These are phyloP conservation scores for Adenanthera pavonina DNA, from an alignment of 306 rosid species.

Conservation along the genomic window DNA sequence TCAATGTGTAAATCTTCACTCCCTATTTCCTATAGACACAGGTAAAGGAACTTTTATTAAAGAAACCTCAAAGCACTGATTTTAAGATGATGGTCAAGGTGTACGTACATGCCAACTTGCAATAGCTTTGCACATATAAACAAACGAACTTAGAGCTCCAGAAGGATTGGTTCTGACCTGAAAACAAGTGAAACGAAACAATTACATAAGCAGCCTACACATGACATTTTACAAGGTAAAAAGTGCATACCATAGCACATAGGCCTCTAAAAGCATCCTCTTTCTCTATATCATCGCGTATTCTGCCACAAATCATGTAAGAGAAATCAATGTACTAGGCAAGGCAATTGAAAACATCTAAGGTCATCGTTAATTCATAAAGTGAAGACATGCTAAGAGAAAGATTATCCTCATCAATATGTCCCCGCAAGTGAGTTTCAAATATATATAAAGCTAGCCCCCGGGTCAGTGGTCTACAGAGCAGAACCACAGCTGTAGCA, in stretches of 20 bases:
- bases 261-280: conserved; percentile 99
- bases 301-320: conserved; percentile 62
- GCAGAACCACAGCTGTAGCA: neutral
- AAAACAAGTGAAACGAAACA: conserved; percentile 38
- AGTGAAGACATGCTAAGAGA: conserved; percentile 20
- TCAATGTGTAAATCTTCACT: conserved; percentile 88
- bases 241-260: conserved; percentile 83
- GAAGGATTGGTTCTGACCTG: conserved; percentile 97
- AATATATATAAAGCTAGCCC: neutral
- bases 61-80: conserved; percentile 27
- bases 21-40: conserved; percentile 80
- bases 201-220: conserved; percentile 11
- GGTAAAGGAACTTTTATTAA: conserved; percentile 28
- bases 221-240: conserved; percentile 24
- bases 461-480: neutral
- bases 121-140: conserved; percentile 85
- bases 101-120: conserved; percentile 99
- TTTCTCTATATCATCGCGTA: conserved; percentile 95
- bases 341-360: conserved; percentile 5
- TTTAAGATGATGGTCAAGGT: conserved; percentile 19
- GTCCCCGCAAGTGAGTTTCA: neutral
- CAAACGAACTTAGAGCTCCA: conserved; percentile 81
- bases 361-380: conserved; percentile 17
- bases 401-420: conserved; percentile 13
- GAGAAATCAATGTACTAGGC: conserved; percentile 33